Conservation (phyloP, 2,329 filamentous ascomycete genomes). For the Trichoderma semiorbis region DNA sequence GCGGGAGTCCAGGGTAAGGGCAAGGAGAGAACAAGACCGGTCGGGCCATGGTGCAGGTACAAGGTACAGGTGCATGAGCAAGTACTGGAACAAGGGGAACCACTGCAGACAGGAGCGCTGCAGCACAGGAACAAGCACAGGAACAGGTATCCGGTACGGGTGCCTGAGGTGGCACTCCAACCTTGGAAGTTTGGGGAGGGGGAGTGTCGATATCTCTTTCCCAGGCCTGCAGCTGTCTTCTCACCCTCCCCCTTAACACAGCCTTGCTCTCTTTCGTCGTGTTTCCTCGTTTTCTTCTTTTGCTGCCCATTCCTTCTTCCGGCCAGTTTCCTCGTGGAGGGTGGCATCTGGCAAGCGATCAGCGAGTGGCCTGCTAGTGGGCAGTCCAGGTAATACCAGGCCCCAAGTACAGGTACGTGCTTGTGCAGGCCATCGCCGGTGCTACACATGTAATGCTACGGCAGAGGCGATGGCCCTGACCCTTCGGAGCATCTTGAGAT, state of each 20-base stretch:
- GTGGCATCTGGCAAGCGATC: background rate
- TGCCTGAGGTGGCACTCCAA: background rate
- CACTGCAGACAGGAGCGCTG: background rate
- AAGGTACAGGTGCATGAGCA: background rate
- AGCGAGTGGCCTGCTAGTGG: background rate
- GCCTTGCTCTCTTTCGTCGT: constrained; percentile 9
- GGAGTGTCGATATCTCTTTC: constrained; percentile 6
- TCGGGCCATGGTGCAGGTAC: background rate
- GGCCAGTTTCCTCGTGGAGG: background rate
- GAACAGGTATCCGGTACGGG: background rate
- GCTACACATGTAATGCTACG: background rate
- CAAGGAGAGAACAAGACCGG: constrained; percentile 7
- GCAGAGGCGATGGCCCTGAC: background rate
- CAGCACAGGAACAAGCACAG: background rate
- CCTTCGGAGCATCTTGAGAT: background rate
- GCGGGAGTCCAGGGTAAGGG: constrained; percentile 5
- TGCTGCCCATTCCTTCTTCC: background rate
- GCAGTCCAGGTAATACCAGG: background rate
- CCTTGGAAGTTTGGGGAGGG: background rate
- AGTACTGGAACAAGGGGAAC: background rate
- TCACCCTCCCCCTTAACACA: constrained; percentile 8
- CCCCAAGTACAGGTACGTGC: background rate
- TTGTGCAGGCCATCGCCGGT: background rate
- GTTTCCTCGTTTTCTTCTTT: background rate
- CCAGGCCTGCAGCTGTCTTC: background rate